These are phyloP conservation scores for Russula compacta DNA, from an alignment of 768 basidiomycete species.

Conservation along the genomic window DNA sequence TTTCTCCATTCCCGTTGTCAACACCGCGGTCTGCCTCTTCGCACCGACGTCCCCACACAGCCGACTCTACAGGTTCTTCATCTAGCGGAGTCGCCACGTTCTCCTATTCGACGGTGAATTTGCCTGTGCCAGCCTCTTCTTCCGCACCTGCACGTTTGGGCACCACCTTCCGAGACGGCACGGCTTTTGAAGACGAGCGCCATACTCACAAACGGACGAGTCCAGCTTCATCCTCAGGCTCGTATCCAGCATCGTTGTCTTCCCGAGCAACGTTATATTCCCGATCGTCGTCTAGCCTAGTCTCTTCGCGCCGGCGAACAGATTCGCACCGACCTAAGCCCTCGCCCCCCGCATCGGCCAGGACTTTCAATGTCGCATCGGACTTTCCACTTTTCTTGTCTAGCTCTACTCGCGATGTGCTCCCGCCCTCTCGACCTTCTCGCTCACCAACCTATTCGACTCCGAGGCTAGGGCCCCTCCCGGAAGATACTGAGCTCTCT, in stretches of 20 bases:
- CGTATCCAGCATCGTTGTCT: neutral
- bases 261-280: neutral
- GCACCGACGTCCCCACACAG: neutral
- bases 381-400: conserved; percentile 21
- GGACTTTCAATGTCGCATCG: conserved; percentile 13
- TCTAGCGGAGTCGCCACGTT: conserved; percentile 2
- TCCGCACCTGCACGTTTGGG: conserved; percentile 2
- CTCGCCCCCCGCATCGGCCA: neutral
- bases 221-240: neutral
- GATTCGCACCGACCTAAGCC: neutral
- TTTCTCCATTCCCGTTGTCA: conserved; percentile 7
- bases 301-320: neutral
- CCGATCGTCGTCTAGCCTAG: neutral
- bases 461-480: conserved; percentile 37
- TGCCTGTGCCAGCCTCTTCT: neutral
- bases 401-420: conserved; percentile 11
- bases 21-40: neutral
- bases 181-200: neutral
- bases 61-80: neutral
- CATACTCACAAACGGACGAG: neutral
- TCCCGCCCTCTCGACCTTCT: conserved; percentile 10
- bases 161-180: neutral
- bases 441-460: conserved; percentile 13
- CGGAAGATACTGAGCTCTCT: conserved; percentile 39
- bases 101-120: neutral